phyloP scores from a whole-genome alignment of 768 basidiomycete genomes.

The Boletus speciosus region DNA sequence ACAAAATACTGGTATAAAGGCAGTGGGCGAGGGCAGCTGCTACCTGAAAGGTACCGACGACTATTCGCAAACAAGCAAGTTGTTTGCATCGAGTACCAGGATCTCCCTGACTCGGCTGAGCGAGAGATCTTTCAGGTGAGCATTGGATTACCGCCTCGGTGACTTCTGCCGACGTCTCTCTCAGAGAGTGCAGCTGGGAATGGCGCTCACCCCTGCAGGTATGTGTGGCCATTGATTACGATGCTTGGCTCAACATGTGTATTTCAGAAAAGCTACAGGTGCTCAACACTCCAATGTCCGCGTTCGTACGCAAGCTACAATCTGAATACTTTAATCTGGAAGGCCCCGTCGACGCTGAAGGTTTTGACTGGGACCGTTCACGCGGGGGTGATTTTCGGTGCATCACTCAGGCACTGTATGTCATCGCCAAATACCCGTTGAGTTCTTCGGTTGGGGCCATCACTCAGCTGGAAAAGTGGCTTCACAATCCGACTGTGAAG shows the following conservation, averaged over 20 bases:
- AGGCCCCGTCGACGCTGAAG: constrained; percentile 32
- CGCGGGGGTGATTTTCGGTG: constrained; percentile 58
- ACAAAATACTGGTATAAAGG: constrained; percentile 55
- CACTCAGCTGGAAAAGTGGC: constrained; percentile 48
- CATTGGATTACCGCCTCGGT: not conserved
- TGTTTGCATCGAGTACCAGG: constrained; percentile 75
- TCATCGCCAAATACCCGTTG: constrained; percentile 44
- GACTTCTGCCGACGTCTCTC: not conserved
- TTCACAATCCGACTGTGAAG: constrained; percentile 28
- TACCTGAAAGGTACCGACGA: constrained; percentile 55
- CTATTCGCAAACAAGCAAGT: constrained; percentile 72
- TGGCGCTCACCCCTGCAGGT: constrained; percentile 73
- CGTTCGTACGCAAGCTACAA: constrained; percentile 58
- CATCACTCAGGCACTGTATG: constrained; percentile 50
- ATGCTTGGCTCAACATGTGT: not conserved
- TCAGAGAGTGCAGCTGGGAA: constrained; percentile 74
- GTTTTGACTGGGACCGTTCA: constrained; percentile 48
- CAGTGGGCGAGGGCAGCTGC: constrained; percentile 28
- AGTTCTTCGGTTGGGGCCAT: constrained; percentile 30
- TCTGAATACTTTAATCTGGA: constrained; percentile 41
- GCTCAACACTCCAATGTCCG: constrained; percentile 51
- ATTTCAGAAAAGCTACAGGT: constrained; percentile 65
- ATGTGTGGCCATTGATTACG: constrained; percentile 1
- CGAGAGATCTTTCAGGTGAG: constrained; percentile 71
- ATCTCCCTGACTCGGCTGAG: constrained; percentile 53